Evolutionary conservation across 371 early-diverging fungal genomes (phyloP).

Genomic region (Rhizopus delemar): DNA sequence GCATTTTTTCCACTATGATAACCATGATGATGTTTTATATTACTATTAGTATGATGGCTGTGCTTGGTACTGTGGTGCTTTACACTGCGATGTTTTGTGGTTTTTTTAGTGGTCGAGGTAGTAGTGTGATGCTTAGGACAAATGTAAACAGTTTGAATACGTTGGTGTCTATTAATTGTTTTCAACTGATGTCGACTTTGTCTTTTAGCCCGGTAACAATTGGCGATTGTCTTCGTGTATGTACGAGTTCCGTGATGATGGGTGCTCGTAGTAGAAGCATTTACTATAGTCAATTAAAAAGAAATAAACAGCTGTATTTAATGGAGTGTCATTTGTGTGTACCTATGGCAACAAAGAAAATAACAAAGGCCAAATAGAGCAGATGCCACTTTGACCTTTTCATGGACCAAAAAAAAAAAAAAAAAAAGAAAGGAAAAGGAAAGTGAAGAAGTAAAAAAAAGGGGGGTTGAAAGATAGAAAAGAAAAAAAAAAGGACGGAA

Average conservation of each 20-base stretch:
- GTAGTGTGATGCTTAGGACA: constrained; percentile 9
- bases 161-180: constrained; percentile 1
- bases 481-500: not conserved
- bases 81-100: constrained; percentile 5
- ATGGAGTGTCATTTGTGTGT: not conserved
- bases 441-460: not conserved
- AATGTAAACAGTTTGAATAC: constrained; percentile 10
- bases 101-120: constrained; percentile 5
- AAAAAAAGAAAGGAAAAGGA: not conserved
- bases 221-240: constrained; percentile 9
- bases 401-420: constrained; percentile 2
- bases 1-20: not conserved
- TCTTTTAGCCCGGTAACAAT: constrained; percentile 10
- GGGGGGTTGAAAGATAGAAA: not conserved
- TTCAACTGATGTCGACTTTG: not conserved
- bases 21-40: not conserved
- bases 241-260: not conserved
- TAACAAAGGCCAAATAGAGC: not conserved
- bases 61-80: constrained; percentile 5
- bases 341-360: constrained; percentile 3
- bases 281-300: not conserved
- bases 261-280: constrained; percentile 3
- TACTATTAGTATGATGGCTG: too few species aligned
- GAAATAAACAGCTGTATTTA: not conserved
- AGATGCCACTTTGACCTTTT: constrained; percentile 16